phyloP scores from a whole-genome alignment of 2,329 filamentous ascomycete species.

The Xylariaceae sp. region DNA sequence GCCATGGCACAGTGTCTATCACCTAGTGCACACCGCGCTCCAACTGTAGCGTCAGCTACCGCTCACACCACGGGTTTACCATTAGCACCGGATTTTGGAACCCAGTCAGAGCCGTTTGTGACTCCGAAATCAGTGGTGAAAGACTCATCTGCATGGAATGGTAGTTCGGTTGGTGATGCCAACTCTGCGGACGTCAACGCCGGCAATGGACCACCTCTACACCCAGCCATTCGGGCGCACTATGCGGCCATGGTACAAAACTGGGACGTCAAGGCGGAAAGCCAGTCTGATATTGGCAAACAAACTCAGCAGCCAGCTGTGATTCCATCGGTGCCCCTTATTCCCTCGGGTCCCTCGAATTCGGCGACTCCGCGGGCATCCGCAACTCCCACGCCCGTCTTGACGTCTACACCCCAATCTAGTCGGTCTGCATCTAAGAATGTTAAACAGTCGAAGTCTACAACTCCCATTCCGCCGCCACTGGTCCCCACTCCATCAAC shows the following conservation, averaged over 20 bases:
- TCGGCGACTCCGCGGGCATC: not conserved
- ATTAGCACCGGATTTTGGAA: not conserved
- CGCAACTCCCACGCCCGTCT: not conserved
- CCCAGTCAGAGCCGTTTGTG: slow-evolving; percentile 8
- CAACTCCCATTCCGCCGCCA: slow-evolving; percentile 16
- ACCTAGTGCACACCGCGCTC: not conserved
- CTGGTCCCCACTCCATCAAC: slow-evolving; percentile 5
- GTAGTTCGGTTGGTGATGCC: not conserved
- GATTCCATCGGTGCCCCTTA: slow-evolving; percentile 4
- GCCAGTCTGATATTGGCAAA: slow-evolving; percentile 2
- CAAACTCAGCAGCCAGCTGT: slow-evolving; percentile 3
- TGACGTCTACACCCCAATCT: slow-evolving; percentile 5
- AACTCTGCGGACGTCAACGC: slow-evolving; percentile 16
- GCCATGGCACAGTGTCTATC: slow-evolving; percentile 1
- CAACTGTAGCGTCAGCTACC: slow-evolving; percentile 5
- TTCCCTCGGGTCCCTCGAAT: slow-evolving; percentile 1
- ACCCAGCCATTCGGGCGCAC: slow-evolving; percentile 31
- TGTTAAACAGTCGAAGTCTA: slow-evolving; percentile 7
- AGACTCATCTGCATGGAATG: slow-evolving; percentile 7
- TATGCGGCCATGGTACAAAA: slow-evolving; percentile 30
- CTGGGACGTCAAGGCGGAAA: slow-evolving; percentile 18
- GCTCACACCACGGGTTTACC: not conserved
- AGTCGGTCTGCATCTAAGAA: slow-evolving; percentile 4
- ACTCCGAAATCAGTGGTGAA: slow-evolving; percentile 2
- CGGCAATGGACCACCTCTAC: slow-evolving; percentile 21